A percentile compares a stretch with the other conserved stretches of the same genome.
Evolutionary conservation across 148 eudicot species (phyloP).

Genomic region (Chenopodium quinoa): DNA sequence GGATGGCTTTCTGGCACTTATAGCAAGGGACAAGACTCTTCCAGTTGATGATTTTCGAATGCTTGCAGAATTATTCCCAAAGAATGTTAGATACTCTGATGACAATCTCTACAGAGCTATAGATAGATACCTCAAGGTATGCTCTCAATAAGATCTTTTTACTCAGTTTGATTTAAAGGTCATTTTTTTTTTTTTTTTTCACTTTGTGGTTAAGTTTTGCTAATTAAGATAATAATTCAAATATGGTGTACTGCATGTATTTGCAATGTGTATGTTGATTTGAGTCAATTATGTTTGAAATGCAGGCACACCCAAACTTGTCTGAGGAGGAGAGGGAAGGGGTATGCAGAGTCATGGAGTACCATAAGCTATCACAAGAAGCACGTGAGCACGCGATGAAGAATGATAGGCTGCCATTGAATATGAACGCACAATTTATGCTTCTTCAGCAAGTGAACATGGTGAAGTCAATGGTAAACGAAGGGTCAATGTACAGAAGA

Average conservation of each 20-base stretch:
- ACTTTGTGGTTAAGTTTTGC: background rate
- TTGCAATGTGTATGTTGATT: background rate
- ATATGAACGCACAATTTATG: conserved; percentile 34
- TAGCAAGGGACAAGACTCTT: conserved; percentile 43
- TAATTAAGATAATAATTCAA: too few relatives aligned
- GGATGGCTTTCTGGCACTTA: conserved; percentile 40
- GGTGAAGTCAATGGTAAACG: conserved; percentile 30
- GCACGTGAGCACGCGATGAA: conserved; percentile 43
- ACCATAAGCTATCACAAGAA: conserved; percentile 47
- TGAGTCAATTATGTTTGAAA: background rate
- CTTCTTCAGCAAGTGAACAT: conserved; percentile 46
- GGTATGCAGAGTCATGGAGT: conserved; percentile 39
- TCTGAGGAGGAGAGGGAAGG: conserved; percentile 39
- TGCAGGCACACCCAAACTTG: conserved; percentile 45
- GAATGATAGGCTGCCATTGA: conserved; percentile 42
- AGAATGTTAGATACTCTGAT: conserved; percentile 35
- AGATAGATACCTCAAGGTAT: conserved; percentile 57
- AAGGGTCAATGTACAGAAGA: conserved; percentile 30
- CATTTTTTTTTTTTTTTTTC: too few relatives aligned
- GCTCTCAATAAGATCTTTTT: background rate
- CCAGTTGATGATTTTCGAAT: conserved; percentile 29
- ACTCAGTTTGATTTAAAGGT: background rate
- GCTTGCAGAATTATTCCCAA: conserved; percentile 45
- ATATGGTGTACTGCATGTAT: background rate
- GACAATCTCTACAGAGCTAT: conserved; percentile 50